A percentile compares a stretch with the other conserved stretches of the same genome.
These are phyloP conservation scores for Chaetomiaceae sp. DNA, from an alignment of 2,329 filamentous ascomycete species.

Conservation along the genomic window DNA sequence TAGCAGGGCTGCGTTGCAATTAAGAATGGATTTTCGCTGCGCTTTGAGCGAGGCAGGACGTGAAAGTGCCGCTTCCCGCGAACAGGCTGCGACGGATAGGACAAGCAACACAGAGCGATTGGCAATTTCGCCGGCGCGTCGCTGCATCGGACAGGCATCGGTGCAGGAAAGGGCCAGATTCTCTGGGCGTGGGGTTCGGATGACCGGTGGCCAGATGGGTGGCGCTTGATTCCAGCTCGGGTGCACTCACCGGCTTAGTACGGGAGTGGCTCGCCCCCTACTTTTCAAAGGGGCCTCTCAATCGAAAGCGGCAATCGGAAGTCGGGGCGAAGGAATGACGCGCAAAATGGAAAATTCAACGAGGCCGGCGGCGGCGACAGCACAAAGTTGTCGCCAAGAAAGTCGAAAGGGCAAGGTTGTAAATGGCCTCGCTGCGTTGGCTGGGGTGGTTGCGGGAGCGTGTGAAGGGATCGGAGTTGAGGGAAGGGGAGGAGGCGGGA, in stretches of 20 bases:
- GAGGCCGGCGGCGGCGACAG: slow-evolving; percentile 10
- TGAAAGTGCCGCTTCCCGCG: neutral
- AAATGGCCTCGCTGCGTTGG: slow-evolving; percentile 13
- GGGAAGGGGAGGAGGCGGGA: slow-evolving; percentile 21
- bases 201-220: slow-evolving; percentile 4
- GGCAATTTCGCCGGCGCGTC: neutral
- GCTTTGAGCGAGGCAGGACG: neutral
- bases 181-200: neutral
- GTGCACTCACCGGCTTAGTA: slow-evolving; percentile 14
- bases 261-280: neutral
- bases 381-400: slow-evolving; percentile 10
- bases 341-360: slow-evolving; percentile 2
- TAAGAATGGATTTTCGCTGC: neutral
- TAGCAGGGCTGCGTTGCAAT: slow-evolving; percentile 8
- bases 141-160: neutral
- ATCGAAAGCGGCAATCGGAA: too few relatives aligned
- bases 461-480: slow-evolving; percentile 21
- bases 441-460: slow-evolving; percentile 17
- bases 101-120: neutral
- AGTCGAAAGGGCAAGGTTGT: slow-evolving; percentile 13
- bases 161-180: neutral
- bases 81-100: neutral
- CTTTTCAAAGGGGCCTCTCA: too few relatives aligned
- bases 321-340: slow-evolving; percentile 9
- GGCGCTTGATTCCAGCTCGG: slow-evolving; percentile 5